A percentile compares a stretch with the other conserved stretches of the same genome.
Evolutionary conservation across 2,329 filamentous ascomycete genomes (phyloP).

Genomic region (Fusarium hainanense): DNA sequence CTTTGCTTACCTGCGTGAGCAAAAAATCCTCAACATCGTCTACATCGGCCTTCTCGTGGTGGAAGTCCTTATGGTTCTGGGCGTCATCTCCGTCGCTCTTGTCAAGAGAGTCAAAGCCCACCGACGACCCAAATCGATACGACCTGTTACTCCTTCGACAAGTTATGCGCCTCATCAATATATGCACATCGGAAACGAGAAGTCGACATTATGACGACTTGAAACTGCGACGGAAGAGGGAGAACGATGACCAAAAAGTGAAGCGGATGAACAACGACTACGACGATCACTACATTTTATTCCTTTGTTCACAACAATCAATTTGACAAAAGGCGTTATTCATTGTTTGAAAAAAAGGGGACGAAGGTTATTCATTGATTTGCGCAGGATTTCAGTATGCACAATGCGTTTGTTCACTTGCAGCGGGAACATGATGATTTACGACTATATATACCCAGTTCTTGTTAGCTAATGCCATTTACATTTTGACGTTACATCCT

Average conservation of each 20-base stretch:
- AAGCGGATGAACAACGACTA: slow-evolving; percentile 15
- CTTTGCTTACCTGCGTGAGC: slow-evolving; percentile 43
- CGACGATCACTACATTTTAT: slow-evolving; percentile 22
- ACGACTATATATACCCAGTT: slow-evolving; percentile 39
- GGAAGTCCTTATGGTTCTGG: slow-evolving; percentile 58
- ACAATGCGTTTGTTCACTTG: slow-evolving; percentile 31
- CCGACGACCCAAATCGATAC: slow-evolving; percentile 27
- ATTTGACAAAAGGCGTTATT: neutral
- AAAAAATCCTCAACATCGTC: slow-evolving; percentile 57
- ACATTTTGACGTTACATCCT: neutral
- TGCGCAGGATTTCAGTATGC: slow-evolving; percentile 21
- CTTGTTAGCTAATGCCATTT: slow-evolving; percentile 32
- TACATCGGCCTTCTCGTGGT: slow-evolving; percentile 61
- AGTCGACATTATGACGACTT: slow-evolving; percentile 18
- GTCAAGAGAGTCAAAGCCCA: slow-evolving; percentile 44
- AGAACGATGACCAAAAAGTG: neutral
- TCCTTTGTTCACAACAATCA: slow-evolving; percentile 32
- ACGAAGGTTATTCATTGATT: slow-evolving; percentile 15
- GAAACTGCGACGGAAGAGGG: neutral
- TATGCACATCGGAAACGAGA: slow-evolving; percentile 15
- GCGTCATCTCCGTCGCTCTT: slow-evolving; percentile 50
- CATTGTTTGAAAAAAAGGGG: neutral
- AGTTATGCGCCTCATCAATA: slow-evolving; percentile 25
- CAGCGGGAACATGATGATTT: slow-evolving; percentile 33
- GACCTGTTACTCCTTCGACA: slow-evolving; percentile 6